These are phyloP conservation scores for Canariomyces notabilis DNA, from an alignment of 2,329 filamentous ascomycete species.

Conservation along the genomic window DNA sequence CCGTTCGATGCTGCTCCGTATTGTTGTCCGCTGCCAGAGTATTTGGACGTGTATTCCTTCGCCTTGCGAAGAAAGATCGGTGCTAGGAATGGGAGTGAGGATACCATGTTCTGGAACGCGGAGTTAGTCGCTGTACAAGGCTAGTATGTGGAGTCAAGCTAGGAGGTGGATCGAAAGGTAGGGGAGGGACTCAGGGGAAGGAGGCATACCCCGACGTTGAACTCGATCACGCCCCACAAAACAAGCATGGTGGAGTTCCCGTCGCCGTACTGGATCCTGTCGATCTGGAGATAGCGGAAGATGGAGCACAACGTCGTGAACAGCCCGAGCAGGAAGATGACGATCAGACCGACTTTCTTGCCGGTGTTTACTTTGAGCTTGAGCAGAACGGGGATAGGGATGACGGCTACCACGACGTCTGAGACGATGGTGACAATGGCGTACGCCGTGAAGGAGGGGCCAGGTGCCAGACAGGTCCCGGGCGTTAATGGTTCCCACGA, in stretches of 20 bases:
- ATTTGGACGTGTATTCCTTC: slow-evolving; percentile 37
- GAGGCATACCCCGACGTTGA: slow-evolving; percentile 49
- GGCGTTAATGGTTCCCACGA: slow-evolving; percentile 40
- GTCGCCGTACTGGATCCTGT: slow-evolving; percentile 44
- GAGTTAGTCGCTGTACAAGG: no score
- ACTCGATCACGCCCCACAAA: slow-evolving; percentile 53
- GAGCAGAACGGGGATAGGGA: slow-evolving; percentile 47
- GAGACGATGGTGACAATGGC: slow-evolving; percentile 48
- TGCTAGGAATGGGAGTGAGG: slow-evolving; percentile 41
- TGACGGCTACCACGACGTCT: slow-evolving; percentile 44
- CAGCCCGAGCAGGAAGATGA: slow-evolving; percentile 47
- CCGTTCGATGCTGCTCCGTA: slow-evolving; percentile 13
- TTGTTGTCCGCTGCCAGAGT: slow-evolving; percentile 23
- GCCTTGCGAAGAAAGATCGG: slow-evolving; percentile 41
- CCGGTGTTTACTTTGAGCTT: slow-evolving; percentile 42
- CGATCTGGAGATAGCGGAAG: slow-evolving; percentile 47
- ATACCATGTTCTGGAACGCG: slow-evolving; percentile 45
- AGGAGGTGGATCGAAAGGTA: background rate
- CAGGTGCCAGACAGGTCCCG: slow-evolving; percentile 42
- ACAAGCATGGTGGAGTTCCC: slow-evolving; percentile 53
- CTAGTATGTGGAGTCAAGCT: no score
- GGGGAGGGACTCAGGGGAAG: background rate
- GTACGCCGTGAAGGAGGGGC: slow-evolving; percentile 47
- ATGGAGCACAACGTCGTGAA: slow-evolving; percentile 53
- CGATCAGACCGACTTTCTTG: slow-evolving; percentile 48